Evolutionary conservation across 2,329 filamentous ascomycete genomes (phyloP), one percentile per base, ranked within the genome.

Genomic region (Cladophialophora yegresii): DNA sequence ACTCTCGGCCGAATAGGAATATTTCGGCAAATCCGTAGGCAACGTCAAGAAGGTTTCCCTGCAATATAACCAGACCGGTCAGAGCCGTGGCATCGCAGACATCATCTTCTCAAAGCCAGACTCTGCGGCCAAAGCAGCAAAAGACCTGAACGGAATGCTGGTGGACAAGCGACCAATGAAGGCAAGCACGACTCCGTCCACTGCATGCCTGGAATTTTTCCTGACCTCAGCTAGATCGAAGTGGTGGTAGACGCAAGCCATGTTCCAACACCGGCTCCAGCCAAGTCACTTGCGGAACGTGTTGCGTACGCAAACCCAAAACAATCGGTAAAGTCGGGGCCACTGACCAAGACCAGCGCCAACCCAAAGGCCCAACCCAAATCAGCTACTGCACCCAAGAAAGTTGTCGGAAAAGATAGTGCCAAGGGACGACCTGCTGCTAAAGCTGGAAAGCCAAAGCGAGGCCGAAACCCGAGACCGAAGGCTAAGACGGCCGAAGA

Each of bases 101-200:
- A 90, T 99, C 72, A 88, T 88, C 69, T 99, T 99, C 82, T 80
- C 80, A 77, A 91, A 91, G 74, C 80, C 89, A 28, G 91, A 92
- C 71, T 90, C 90, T 69, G 95, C 93, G 70, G 87, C 87, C 75
- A 91, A 92, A 79, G 95, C 95, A 66, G 90, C 92, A 72, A 85
- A 89, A 73, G 87, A 89, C 69, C 83, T 96, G 72, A 96, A 99
- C 73, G 92, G 92, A 67, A 86, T 97, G 65, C 86, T 95, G 61
- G 92, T 99, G 65, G 95, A 99, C 79, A 88, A 88, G 74, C 87
- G 88, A 71, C 90, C 92, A 28, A 93, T 99, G 82, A 96, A 93
- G 87, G 92, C 93, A 80, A 74, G 80, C 70, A 54, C 58, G 23
- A 47, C 36, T 26, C 60, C 55, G 47, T 33, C 23, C 58, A 36